These are phyloP conservation scores for Aspergillus tubingensis DNA, from an alignment of 2,329 filamentous ascomycete species.

Conservation along the genomic window DNA sequence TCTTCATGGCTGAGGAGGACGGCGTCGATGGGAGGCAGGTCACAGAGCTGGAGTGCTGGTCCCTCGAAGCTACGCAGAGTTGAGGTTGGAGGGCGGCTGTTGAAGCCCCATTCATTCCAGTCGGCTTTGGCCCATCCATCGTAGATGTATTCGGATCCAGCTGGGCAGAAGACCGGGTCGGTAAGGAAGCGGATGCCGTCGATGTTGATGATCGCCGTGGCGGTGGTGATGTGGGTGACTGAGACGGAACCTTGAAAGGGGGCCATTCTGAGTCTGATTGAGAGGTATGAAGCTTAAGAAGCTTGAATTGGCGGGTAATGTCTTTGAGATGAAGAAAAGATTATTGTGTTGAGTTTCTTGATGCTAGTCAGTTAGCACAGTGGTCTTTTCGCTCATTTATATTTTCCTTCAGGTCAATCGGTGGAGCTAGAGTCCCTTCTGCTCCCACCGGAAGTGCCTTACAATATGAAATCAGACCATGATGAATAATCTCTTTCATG, in stretches of 20 bases:
- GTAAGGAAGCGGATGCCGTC: conserved; percentile 42
- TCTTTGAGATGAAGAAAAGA: too few relatives aligned
- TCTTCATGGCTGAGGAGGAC: conserved; percentile 55
- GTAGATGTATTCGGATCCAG: conserved; percentile 36
- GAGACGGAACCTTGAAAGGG: conserved; percentile 17
- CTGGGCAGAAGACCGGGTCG: conserved; percentile 50
- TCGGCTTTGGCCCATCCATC: background rate
- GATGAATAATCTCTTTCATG: too few relatives aligned
- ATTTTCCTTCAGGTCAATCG: too few relatives aligned
- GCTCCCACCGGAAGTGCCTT: too few relatives aligned
- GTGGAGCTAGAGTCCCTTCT: too few relatives aligned
- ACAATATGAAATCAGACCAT: too few relatives aligned
- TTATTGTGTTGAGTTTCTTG: too few relatives aligned
- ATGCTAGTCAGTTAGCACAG: too few relatives aligned
- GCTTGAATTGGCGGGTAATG: too few relatives aligned
- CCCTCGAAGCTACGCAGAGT: conserved; percentile 33
- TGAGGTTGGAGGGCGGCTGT: background rate
- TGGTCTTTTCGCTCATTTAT: too few relatives aligned
- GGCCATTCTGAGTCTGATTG: background rate
- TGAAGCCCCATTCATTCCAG: background rate
- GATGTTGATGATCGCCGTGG: background rate
- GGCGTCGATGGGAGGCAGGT: conserved; percentile 52
- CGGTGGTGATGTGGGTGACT: background rate
- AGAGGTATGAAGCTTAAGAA: too few relatives aligned
- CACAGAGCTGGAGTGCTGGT: conserved; percentile 40